Base-by-base conservation (phyloP, 169 alveolate species). In the Fabrea salina region DNA sequence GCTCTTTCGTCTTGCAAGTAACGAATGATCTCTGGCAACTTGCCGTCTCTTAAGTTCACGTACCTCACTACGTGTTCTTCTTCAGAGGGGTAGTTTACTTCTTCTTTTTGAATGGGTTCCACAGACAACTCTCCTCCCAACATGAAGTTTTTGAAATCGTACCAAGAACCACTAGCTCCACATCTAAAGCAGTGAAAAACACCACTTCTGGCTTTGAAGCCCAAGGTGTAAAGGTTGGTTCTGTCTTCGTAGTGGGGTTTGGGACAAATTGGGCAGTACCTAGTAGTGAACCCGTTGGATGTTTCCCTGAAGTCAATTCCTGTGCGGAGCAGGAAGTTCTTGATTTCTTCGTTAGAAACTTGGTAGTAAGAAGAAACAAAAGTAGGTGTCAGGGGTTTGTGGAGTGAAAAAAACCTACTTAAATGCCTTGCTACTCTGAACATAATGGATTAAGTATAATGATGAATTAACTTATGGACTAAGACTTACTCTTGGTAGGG, bases 1-100 rank as follows among this genome's bases (percentile, higher is more conserved):
- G 95, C 94, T 33, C 98, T 67, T 39, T 84, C 86, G 41, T 90
- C 89, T 19, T 93, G 84, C 72, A 96, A 85, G 85, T 93, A 96
- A 5, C 90, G 86, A 64, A 89, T 64, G 11, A 89, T 94, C 8
- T 81, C 85, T 68, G 80, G 70, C 22, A 27, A 72, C n/a, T 50
- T 13, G 11, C 33, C 47, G 1, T 72, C 70, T 51, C 35, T 72
- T 1, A 51, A 30, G 35, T 72, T 22, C 19, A 19, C 27, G 19
- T 50, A 40, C 7, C 19, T 44, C 44, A 70, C 19, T 25, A 50
- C 50, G 35, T 49, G 47, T 1, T 39, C 67, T 47, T 50, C 25
- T 43, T n/a, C 35, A 5, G 50, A 41, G 39, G 53, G 41, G 27
- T 5, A 7, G 5, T 4, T 33, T 0, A 66, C 27, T 22, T 53